Evolutionary conservation across 169 alveolate genomes (phyloP), one percentile per base, ranked within the genome.

Genomic region (Fabrea salina): DNA sequence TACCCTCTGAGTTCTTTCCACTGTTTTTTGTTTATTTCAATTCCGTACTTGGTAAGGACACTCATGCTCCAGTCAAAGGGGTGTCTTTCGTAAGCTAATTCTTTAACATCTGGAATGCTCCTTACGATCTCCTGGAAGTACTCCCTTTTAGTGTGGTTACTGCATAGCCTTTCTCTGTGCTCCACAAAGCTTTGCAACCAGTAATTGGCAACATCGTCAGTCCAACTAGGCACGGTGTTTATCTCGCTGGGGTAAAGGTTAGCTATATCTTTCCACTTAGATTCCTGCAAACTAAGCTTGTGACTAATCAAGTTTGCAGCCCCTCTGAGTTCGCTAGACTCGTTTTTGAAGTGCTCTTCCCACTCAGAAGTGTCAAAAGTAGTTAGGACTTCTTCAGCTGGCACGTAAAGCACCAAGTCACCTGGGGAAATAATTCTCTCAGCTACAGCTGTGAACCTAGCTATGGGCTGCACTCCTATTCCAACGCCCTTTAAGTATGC

Each of bases 301-400:
- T 61, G 39, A 33, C 19, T 16, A 35, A 61, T 61, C n/a, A 61
- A 51, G 16, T 35, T 33, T 0, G 74, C 74, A 2, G 51, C 11
- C 25, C 41, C 74, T 32, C 11, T 61, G 51, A 61, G 11, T 27
- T 30, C 74, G 13, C 54, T 11, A 22, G 51, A 33, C 39, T 61
- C 49, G 25, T 61, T 61, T 33, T 33, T 16, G 25, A 33, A 61
- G 13, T 33, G 53, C 22, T 27, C 22, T 11, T 16, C 25, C 74
- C 74, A 61, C 16, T 13, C 41, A 30, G 16, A 61, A 33, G 32
- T 27, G 3, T 61, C 74, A 61, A 61, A 61, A 32, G 74, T 61
- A 33, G 74, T 61, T 11, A 61, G n/a, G 19, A 61, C 32, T 2
- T 37, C 25, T 16, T 27, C 41, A 16, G 43, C 44, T 33, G 74